phyloP scores from a whole-genome alignment of 768 basidiomycete species.

The Symmetrospora coprosmae region DNA sequence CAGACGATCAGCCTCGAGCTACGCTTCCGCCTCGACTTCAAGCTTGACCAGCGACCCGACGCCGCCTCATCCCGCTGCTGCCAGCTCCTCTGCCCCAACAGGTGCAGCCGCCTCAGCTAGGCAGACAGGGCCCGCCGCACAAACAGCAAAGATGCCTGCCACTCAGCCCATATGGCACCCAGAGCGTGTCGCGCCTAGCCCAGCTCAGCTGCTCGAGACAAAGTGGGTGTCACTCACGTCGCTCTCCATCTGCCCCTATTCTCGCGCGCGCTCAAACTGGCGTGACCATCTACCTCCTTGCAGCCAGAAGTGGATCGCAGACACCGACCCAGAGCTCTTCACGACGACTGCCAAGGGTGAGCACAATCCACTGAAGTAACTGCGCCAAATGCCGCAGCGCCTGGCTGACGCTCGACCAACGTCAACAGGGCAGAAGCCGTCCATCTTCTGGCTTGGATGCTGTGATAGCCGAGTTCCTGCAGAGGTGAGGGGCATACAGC shows the following conservation, averaged over 20 bases:
- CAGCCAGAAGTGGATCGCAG: conserved; percentile 16
- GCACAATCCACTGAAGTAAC: not conserved
- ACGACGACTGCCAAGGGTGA: conserved; percentile 11
- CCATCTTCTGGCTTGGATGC: conserved; percentile 33
- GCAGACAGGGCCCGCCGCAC: too few species aligned
- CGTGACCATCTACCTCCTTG: not conserved
- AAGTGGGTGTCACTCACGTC: not conserved
- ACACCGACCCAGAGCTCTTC: conserved; percentile 8
- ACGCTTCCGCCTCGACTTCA: too few species aligned
- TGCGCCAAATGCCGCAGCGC: not conserved
- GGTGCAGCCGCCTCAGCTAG: too few species aligned
- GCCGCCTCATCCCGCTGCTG: too few species aligned
- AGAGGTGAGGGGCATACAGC: conserved; percentile 24
- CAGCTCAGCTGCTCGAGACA: not conserved
- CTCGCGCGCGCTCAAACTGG: not conserved
- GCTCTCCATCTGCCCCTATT: not conserved
- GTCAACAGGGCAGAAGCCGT: conserved; percentile 26
- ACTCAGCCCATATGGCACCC: too few species aligned
- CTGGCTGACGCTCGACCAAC: not conserved
- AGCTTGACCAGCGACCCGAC: too few species aligned
- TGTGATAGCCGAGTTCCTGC: conserved; percentile 30
- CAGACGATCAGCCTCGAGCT: too few species aligned
- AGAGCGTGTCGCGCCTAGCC: not conserved
- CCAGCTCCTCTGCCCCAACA: too few species aligned
- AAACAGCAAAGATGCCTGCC: too few species aligned